Evolutionary conservation across 306 rosid genomes (phyloP), one percentile per base, ranked within the genome.

Genomic region (Cicer cuneatum): DNA sequence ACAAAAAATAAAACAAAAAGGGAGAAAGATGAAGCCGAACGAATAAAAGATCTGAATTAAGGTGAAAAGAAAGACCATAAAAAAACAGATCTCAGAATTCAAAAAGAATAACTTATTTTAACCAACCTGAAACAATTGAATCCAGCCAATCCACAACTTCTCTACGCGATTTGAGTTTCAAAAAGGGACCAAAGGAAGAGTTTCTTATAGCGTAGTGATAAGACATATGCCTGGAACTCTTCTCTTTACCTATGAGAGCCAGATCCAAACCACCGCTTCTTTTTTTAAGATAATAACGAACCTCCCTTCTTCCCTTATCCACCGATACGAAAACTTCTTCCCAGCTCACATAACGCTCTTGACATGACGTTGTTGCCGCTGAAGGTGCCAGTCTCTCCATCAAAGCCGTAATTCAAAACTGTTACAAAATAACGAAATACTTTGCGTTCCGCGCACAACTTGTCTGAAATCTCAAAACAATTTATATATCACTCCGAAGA

Each of bases 81-180:
- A 11, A 21, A 7, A 54, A 54, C 6, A 41, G 67, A 16, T 15
- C 75, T 16, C 18, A 71, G 9, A 74, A 69, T n/a, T 6, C 2
- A 9, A 58, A 40, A 40, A 2, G 41, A 7, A 6, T 7, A 24
- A 1, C 1, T 12, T 13, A 5, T 48, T 4, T 0, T 56, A 45
- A 86, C 90, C 45, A 62, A 91, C 98, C 97, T 84, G 96, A 81
- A 81, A 88, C 76, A 4, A 93, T 45, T 2, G 89, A 87, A 49
- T 84, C 78, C 63, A 93, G 86, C 96, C 96, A 93, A 80, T 89
- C 92, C 16, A 90, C 16, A 54, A 88, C 98, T 42, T 93, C 96
- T 52, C 86, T 81, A 2, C 97, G 85, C 0, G 96, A 91, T 76
- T 87, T 91, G 74, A 91, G 96, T 83, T 88, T 93, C 1, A 68